A percentile compares a stretch with the other conserved stretches of the same genome.
Evolutionary conservation across 2,329 filamentous ascomycete genomes (phyloP).

Genomic region (Aspergillus udagawae): DNA sequence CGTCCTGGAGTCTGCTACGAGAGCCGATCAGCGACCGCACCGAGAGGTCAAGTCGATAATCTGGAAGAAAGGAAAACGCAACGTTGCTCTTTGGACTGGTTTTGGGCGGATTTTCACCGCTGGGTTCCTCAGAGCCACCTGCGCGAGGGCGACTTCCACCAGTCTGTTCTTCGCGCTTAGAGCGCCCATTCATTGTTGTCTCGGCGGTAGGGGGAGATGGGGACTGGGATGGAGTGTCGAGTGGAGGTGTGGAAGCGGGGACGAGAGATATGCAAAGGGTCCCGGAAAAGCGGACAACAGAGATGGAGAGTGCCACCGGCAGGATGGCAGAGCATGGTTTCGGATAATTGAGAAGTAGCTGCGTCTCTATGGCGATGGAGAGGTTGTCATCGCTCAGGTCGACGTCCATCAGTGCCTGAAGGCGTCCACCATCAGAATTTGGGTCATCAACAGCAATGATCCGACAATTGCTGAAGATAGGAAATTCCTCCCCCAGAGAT

Average conservation of each 20-base stretch:
- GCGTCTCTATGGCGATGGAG: slow-evolving; percentile 90
- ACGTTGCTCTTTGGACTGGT: slow-evolving; percentile 73
- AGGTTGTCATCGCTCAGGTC: slow-evolving; percentile 89
- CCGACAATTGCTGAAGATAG: slow-evolving; percentile 96
- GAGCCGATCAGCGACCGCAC: slow-evolving; percentile 62
- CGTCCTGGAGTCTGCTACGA: slow-evolving; percentile 59
- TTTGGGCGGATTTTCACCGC: slow-evolving; percentile 19
- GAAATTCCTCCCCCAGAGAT: slow-evolving; percentile 91
- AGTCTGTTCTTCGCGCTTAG: slow-evolving; percentile 10
- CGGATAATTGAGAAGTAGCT: slow-evolving; percentile 89
- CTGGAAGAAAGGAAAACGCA: slow-evolving; percentile 77
- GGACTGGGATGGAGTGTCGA: slow-evolving; percentile 33
- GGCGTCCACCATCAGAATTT: slow-evolving; percentile 62
- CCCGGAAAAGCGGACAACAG: slow-evolving; percentile 88
- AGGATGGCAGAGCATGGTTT: slow-evolving; percentile 83
- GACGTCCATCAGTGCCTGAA: slow-evolving; percentile 95
- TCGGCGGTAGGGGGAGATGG: slow-evolving; percentile 24
- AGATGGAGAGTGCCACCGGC: slow-evolving; percentile 86
- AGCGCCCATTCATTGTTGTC: not conserved
- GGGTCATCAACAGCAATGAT: slow-evolving; percentile 73
- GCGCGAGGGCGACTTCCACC: slow-evolving; percentile 4
- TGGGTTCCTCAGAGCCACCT: not conserved
- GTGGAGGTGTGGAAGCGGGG: slow-evolving; percentile 52
- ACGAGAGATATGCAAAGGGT: slow-evolving; percentile 92
- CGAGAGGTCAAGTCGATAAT: slow-evolving; percentile 64